Evolutionary conservation across 257 asterid genomes (phyloP), one percentile per base, ranked within the genome.

Genomic region (Rubia yunnanensis): DNA sequence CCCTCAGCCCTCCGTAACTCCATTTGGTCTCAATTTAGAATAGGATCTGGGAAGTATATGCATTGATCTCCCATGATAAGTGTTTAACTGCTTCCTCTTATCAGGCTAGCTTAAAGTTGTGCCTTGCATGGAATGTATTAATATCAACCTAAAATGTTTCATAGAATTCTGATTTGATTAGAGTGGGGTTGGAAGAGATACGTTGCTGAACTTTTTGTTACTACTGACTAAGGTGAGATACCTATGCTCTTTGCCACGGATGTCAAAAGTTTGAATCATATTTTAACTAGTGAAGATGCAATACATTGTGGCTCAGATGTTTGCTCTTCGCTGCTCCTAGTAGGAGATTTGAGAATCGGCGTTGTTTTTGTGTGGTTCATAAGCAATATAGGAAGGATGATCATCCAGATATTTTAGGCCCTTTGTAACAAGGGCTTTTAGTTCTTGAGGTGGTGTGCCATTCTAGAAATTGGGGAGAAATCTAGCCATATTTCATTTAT

Each of bases 171-270:
- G 14, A 58, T 15, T 2, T 44, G 24, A 58, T 5, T 30, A 30
- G 35, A 30, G 52, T 15, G 6, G 23, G 8, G 41, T 30, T 27
- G 63, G 41, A 58, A 15, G 9, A 58, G 8, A 30, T 58, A 58
- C 20, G 39, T 58, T 58, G 26, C 41, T 30, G 63, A 58, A 17
- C 63, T 58, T 7, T 14, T n/a, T 58, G 63, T 58, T 60, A 17
- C 46, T 26, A 9, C 3, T 32, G 30, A 8, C 30, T 18, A 0
- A 59, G 22, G n/a, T 14, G 11, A 34, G 30, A 32, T 60, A 30
- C 64, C 28, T 60, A 4, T 30, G 27, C 10, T 31, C 26, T 18
- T 59, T 30, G 28, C 17, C 26, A 60, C 18, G 64, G 46, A 7
- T 60, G 17, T 18, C 13, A 17, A 30, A 58, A 28, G n/a, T 36